These are phyloP conservation scores for Articulospora tetracladia DNA, from an alignment of 495 filamentous ascomycete species.

Conservation along the genomic window DNA sequence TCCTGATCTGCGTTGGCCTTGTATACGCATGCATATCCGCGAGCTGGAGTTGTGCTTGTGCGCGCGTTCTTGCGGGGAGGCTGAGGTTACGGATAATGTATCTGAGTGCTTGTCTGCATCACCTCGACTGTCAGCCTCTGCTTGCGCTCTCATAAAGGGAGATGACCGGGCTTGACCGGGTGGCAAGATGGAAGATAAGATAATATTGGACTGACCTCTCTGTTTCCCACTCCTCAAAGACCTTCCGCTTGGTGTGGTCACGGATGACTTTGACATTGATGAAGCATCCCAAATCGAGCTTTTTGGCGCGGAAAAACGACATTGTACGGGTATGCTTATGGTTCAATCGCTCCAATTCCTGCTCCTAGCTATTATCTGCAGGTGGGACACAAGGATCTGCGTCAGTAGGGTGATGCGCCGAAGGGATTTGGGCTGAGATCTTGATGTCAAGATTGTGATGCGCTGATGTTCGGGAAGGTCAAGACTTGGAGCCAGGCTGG, in stretches of 20 bases:
- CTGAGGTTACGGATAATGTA: constrained; percentile 92
- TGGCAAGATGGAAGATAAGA: not conserved
- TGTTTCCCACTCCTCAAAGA: constrained; percentile 78
- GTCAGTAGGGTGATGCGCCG: not conserved
- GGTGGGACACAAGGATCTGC: no score
- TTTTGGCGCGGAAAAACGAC: constrained; percentile 82
- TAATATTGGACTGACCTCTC: constrained; percentile 60
- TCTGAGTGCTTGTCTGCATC: constrained; percentile 82
- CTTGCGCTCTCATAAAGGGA: no score
- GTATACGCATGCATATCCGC: constrained; percentile 95
- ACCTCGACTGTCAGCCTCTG: not conserved
- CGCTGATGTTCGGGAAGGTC: not conserved
- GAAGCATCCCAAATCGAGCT: constrained; percentile 80
- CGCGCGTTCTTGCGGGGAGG: constrained; percentile 74
- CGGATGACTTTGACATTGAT: constrained; percentile 80
- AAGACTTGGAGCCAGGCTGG: not conserved
- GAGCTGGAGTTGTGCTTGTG: constrained; percentile 87
- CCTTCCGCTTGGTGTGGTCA: constrained; percentile 93
- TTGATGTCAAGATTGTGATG: not conserved
- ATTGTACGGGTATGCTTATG: constrained; percentile 40
- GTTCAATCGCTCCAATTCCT: no score
- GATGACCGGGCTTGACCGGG: no score
- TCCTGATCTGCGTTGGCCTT: constrained; percentile 85
- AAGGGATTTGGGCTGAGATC: no score
- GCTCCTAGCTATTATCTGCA: no score